Base-by-base conservation (phyloP, 1,284 basidiomycete species). In the Naganishia liquefaciens region DNA sequence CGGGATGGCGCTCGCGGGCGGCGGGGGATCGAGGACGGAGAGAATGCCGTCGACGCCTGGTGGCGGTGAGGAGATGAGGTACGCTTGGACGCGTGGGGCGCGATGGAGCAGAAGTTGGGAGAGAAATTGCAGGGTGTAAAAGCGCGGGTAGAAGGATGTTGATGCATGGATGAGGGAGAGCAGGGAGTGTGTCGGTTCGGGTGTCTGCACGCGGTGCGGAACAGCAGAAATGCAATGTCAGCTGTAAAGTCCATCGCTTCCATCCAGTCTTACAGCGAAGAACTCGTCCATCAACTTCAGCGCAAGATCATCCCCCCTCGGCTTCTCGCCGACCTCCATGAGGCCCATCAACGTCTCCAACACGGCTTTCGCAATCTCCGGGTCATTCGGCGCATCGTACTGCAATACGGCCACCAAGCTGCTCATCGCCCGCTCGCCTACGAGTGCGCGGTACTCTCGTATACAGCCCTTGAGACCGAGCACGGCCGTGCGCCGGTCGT, bases 401-500 rank as follows among this genome's bases (percentile, higher is more conserved):
- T 88, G 83, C 42, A 95, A 81, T 13, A 93, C 88, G 33, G 89
- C 86, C 6, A 95, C 77, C 5, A 96, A 84, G 1, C 90, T 88
- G 5, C 84, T 80, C 17, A 97, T 81, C 1, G 91, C 88, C 57
- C 83, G 82, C 68, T 85, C 83, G 13, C 90, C 92, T 23, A 96
- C 89, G 66, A 80, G 77, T 66, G 86, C 83, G 76, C 90, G 93
- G 82, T 90, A 93, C 79, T 96, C 94, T 63, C 93, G 85, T 53
- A 88, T 84, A 54, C 98, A 85, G 17, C 93, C 93, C 77, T 98
- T 98, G 71, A 99, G 84, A 0, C 92, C 86, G 49, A 97, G 82
- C 10, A 99, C 88, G 0, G 94, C 90, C 21, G 94, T 94, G 58
- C 92, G 85, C 70, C 94, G 84, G 80, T 98, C 95, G 49, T 93